Evolutionary conservation across 2,329 filamentous ascomycete species (phyloP).

Genomic region (Colletotrichum graminicola): DNA sequence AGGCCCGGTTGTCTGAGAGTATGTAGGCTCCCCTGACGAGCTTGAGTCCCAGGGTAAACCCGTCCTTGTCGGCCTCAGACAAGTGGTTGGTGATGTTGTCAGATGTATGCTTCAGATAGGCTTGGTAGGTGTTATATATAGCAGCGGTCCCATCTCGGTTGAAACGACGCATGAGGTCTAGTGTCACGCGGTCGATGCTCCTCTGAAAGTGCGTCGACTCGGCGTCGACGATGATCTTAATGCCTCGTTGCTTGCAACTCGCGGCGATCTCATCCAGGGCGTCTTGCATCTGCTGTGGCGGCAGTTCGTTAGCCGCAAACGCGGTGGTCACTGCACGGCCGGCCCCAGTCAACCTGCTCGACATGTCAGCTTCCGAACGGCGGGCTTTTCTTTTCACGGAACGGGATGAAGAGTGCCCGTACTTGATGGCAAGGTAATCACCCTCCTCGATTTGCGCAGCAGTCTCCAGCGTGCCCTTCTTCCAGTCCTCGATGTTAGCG

Average conservation of each 20-base stretch:
- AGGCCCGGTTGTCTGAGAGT: constrained; percentile 58
- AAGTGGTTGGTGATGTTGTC: constrained; percentile 60
- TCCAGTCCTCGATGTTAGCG: constrained; percentile 54
- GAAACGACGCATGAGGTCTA: constrained; percentile 54
- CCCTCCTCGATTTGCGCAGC: constrained; percentile 50
- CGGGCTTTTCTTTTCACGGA: no score
- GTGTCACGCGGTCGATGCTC: constrained; percentile 51
- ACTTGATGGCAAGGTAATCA: constrained; percentile 56
- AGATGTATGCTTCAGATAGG: constrained; percentile 64
- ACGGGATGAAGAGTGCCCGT: constrained; percentile 36
- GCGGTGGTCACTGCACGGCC: constrained; percentile 55
- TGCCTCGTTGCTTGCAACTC: constrained; percentile 53
- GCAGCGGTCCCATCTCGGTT: constrained; percentile 54
- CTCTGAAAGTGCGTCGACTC: constrained; percentile 60
- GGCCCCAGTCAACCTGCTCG: constrained; percentile 56
- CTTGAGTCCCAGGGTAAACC: constrained; percentile 67
- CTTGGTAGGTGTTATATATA: constrained; percentile 68
- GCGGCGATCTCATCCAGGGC: constrained; percentile 56
- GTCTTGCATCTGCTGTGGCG: constrained; percentile 57
- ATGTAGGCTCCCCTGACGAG: constrained; percentile 70
- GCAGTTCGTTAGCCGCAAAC: constrained; percentile 50
- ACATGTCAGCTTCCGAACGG: background rate
- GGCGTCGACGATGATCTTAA: constrained; percentile 60
- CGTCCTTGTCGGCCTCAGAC: constrained; percentile 56
- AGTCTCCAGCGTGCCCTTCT: constrained; percentile 50